A percentile compares a stretch with the other conserved stretches of the same genome.
Conservation (phyloP, 2,329 filamentous ascomycete genomes). For the Beauveria rudraprayagi region DNA sequence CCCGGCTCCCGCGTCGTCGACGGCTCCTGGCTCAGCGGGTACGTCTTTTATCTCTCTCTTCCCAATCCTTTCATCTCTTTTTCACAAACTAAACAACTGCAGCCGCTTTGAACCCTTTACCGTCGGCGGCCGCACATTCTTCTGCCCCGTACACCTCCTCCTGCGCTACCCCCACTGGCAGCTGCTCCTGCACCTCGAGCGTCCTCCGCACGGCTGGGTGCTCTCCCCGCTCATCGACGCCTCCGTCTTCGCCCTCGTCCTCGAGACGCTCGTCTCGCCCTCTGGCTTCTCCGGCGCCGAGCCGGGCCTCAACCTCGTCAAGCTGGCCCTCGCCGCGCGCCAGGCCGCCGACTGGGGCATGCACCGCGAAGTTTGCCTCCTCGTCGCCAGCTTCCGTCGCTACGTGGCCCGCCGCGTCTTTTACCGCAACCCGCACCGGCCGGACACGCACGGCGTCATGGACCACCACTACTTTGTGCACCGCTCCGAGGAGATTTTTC, state of each 20-base stretch:
- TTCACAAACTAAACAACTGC: neutral
- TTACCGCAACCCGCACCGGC: slow-evolving; percentile 20
- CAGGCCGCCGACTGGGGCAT: slow-evolving; percentile 15
- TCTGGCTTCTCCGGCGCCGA: slow-evolving; percentile 17
- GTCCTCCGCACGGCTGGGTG: slow-evolving; percentile 9
- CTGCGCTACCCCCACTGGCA: slow-evolving; percentile 7
- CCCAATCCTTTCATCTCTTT: too few relatives aligned
- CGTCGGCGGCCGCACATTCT: slow-evolving; percentile 9
- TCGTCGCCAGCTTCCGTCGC: slow-evolving; percentile 14
- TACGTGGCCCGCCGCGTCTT: slow-evolving; percentile 20
- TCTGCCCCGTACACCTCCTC: slow-evolving; percentile 11
- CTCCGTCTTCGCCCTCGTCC: slow-evolving; percentile 18
- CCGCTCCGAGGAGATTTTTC: slow-evolving; percentile 20
- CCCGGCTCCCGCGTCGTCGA: neutral
- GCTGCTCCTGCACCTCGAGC: slow-evolving; percentile 5
- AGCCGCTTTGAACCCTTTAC: slow-evolving; percentile 10
- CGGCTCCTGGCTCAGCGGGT: slow-evolving; percentile 7
- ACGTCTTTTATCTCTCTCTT: neutral
- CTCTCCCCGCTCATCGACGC: slow-evolving; percentile 10
- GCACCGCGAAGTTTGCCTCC: slow-evolving; percentile 14
- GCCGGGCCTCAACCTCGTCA: slow-evolving; percentile 16
- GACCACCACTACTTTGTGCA: slow-evolving; percentile 15
- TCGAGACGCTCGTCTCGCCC: slow-evolving; percentile 13
- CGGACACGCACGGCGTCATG: slow-evolving; percentile 21
- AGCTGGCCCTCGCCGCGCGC: slow-evolving; percentile 14